These are phyloP conservation scores for Hyphodiscus hymeniophilus DNA, from an alignment of 495 filamentous ascomycete species.

Conservation along the genomic window DNA sequence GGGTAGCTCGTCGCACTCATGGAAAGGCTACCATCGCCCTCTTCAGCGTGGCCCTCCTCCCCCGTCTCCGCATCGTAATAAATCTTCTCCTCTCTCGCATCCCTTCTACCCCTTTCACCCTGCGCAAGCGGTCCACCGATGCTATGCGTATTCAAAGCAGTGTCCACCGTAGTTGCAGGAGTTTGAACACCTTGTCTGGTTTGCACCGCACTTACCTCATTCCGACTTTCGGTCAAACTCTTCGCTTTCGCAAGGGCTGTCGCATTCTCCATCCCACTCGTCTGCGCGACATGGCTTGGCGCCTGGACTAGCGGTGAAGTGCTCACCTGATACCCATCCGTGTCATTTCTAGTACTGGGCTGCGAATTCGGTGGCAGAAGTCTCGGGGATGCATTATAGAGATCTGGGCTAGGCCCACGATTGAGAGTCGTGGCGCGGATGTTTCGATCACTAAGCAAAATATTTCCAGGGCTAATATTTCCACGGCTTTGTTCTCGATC, in stretches of 20 bases:
- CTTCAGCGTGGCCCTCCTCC: not conserved
- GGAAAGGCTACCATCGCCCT: constrained; percentile 22
- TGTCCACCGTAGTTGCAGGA: too few species aligned
- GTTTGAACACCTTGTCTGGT: too few species aligned
- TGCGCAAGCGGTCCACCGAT: constrained; percentile 44
- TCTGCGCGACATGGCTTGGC: too few species aligned
- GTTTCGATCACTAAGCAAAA: not conserved
- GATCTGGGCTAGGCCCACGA: not conserved
- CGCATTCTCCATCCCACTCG: not conserved
- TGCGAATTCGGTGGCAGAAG: not conserved
- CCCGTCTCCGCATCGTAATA: constrained; percentile 25
- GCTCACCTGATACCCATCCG: too few species aligned
- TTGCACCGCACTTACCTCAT: not conserved
- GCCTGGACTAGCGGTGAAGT: too few species aligned
- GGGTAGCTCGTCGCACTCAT: constrained; percentile 79
- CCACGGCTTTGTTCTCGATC: too few species aligned
- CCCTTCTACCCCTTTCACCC: not conserved
- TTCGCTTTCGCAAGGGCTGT: not conserved
- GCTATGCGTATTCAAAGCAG: constrained; percentile 1
- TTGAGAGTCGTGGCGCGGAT: not conserved
- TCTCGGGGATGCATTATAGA: constrained; percentile 5
- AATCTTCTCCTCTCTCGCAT: constrained; percentile 44
- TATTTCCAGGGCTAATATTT: too few species aligned
- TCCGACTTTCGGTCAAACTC: not conserved
- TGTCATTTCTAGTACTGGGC: not conserved